Base-by-base conservation (phyloP, 2,329 filamentous ascomycete species). In the Tolypocladium ovalisporum region DNA sequence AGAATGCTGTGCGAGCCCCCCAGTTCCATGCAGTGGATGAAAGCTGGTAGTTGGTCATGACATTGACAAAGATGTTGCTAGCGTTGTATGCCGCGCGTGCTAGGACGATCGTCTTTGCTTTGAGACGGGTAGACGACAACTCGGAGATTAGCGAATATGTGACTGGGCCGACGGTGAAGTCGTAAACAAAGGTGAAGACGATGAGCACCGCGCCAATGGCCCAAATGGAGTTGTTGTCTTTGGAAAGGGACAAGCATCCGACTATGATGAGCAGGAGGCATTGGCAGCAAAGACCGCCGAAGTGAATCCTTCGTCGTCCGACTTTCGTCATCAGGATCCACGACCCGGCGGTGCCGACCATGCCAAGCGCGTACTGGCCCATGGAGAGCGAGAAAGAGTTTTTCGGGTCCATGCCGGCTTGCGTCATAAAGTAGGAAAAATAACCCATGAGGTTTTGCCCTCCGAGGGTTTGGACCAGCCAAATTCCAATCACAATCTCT, bases 91-190 rank as follows among this genome's bases (percentile, higher is more conserved):
- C 67, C 0, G 69, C 65, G 15, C 79, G 72, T 1, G 79, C 76
- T 54, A 83, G 68, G 3, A 80, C 78, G 15, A 82, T 77, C 1
- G 79, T 81, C 70, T 82, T 81, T 35, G 76, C 73, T 59, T 79
- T 77, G 40, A 83, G 75, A 10, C 80, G 74, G 0, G 77, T 78
- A 0, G 79, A 81, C 0, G 79, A 79, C 4, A 79, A 73, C 61
- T 83, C 81, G 0, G 79, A 75, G 13, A 81, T 64, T 34, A 83
- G 68, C 1, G 74, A 74, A 65, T 81, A 83, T 5, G 76, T 76
- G 9, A 81, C 75, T 0, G 80, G 80, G 0, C 81, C 82, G 15
- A 83, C 74, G 1, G 79, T 78, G 56, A 78, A 73, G 68, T 79
- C 78, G 66, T 83, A 84, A 2, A 77, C 69, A 56, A 81, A 78